A percentile compares a stretch with the other conserved stretches of the same genome.
phyloP scores from a whole-genome alignment of 768 basidiomycete genomes.

The Mycena vulgaris region DNA sequence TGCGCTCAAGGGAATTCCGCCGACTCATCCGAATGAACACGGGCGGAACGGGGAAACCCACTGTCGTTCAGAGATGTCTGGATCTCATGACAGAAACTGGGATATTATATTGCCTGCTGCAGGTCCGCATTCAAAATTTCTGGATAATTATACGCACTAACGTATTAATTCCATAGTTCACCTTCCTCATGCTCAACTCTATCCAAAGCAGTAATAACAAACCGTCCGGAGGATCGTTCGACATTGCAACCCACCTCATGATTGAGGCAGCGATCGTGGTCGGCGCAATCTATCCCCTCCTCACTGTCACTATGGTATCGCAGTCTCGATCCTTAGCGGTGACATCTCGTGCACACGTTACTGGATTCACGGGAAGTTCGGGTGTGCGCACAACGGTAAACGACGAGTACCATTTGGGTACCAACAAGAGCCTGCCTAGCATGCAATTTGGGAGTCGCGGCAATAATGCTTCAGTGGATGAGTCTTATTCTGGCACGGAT shows the following conservation, averaged over 20 bases:
- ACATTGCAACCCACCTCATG: slow-evolving; percentile 1
- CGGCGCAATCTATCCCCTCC: background rate
- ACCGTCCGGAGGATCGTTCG: background rate
- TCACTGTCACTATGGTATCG: background rate
- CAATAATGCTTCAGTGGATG: slow-evolving; percentile 1
- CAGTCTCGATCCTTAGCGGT: background rate
- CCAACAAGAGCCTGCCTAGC: slow-evolving; percentile 1
- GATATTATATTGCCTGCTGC: slow-evolving; percentile 1
- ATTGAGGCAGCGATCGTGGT: background rate
- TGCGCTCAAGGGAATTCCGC: slow-evolving; percentile 1
- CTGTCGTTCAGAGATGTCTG: background rate
- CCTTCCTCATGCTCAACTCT: slow-evolving; percentile 1
- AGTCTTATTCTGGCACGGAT: slow-evolving; percentile 1
- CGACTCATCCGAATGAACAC: background rate
- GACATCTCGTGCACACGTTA: background rate
- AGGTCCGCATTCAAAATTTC: background rate
- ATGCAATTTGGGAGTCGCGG: slow-evolving; percentile 1
- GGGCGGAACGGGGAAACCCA: background rate
- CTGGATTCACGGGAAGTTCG: slow-evolving; percentile 1
- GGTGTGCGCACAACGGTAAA: background rate
- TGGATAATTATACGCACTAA: slow-evolving; percentile 1
- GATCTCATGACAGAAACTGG: slow-evolving; percentile 1
- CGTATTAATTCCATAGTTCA: slow-evolving; percentile 1
- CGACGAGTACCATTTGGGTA: background rate
- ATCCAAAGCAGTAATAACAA: slow-evolving; percentile 1